These are phyloP conservation scores for Plectosphaerella plurivora DNA, from an alignment of 2,329 filamentous ascomycete genomes.

Conservation along the genomic window DNA sequence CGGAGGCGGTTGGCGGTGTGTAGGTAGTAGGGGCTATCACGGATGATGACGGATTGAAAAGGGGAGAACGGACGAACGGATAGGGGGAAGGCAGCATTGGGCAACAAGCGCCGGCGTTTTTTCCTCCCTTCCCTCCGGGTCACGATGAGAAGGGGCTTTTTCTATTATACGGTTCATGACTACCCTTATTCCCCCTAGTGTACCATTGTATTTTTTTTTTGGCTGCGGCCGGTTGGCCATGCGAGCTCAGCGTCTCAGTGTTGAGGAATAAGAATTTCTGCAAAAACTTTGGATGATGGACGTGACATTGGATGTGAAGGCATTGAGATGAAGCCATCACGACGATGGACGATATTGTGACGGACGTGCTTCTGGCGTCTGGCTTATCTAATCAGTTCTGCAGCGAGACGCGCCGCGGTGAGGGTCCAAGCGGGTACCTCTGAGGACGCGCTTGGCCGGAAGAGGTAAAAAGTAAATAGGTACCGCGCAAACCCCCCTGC, in stretches of 20 bases:
- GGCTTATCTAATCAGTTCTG: neutral
- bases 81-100: neutral
- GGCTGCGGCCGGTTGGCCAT: neutral
- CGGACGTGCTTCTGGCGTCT: too few species aligned
- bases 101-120: constrained; percentile 2
- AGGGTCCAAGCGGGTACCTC: neutral
- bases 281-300: too few species aligned
- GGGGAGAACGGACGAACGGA: neutral
- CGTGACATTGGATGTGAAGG: too few species aligned
- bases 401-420: neutral
- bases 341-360: too few species aligned
- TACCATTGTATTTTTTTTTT: neutral
- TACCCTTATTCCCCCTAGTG: neutral
- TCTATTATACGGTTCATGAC: neutral
- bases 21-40: constrained; percentile 2
- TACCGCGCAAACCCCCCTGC: too few species aligned
- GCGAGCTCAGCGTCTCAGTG: neutral
- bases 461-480: constrained; percentile 19
- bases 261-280: neutral
- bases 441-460: constrained; percentile 4
- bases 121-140: neutral
- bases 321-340: too few species aligned
- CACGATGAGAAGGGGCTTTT: neutral
- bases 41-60: neutral
- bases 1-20: neutral